Evolutionary conservation across 768 basidiomycete species (phyloP).

Genomic region (Kwoniella sp.): DNA sequence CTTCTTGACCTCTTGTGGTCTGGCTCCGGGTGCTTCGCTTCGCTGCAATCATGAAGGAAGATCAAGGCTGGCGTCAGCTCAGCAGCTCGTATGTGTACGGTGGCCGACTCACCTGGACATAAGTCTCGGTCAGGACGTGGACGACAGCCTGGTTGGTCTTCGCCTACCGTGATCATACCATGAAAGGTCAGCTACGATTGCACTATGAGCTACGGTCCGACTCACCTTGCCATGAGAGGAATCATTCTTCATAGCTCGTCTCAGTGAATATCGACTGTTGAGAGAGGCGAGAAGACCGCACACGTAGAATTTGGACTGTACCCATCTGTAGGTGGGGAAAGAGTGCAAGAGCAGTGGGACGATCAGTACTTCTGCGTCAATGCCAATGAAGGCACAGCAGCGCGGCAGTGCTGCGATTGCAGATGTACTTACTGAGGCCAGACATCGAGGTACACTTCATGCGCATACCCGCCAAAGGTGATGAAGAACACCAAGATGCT

Average conservation of each 20-base stretch:
- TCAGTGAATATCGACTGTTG: conserved; percentile 13
- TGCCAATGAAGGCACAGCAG: too few species aligned
- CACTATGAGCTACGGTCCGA: too few species aligned
- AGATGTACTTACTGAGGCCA: conserved; percentile 14
- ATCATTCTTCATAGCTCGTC: conserved; percentile 5
- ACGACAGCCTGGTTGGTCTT: conserved; percentile 9
- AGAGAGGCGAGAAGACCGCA: conserved; percentile 16
- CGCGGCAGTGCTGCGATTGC: not conserved
- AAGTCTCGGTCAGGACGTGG: conserved; percentile 21
- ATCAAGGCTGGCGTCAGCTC: too few species aligned
- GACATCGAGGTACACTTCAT: conserved; percentile 8
- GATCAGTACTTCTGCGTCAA: too few species aligned
- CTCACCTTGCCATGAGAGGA: conserved; percentile 5
- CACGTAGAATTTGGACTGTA: conserved; percentile 13
- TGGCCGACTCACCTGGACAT: conserved; percentile 15
- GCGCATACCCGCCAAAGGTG: not conserved
- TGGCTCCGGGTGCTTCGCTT: not conserved
- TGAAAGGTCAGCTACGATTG: not conserved
- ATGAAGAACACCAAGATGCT: conserved; percentile 14
- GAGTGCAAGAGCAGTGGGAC: too few species aligned
- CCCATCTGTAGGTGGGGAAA: conserved; percentile 9
- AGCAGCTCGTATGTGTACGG: too few species aligned
- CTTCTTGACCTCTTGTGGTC: not conserved
- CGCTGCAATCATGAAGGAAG: not conserved
- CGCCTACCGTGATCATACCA: not conserved